Evolutionary conservation across 768 basidiomycete genomes (phyloP), one percentile per base, ranked within the genome.

Genomic region (Kwoniella sp.): DNA sequence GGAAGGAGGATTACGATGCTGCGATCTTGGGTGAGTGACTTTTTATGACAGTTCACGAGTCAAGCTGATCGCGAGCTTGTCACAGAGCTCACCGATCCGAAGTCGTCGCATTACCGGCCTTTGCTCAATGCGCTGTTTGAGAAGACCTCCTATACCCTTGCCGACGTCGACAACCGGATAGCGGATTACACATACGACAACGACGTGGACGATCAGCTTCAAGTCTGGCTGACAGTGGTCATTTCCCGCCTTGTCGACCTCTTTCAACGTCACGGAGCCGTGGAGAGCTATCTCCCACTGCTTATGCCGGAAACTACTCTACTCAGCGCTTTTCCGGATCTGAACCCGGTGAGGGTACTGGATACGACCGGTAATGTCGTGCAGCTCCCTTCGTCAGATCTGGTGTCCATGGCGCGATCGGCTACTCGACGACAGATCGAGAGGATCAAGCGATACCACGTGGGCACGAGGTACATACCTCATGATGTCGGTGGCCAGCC

Each of bases 261-360:
- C 15, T 92, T 93, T 73, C 82, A 84, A 31, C 79, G 92, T 4
- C 92, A 92, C 65, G 92, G 92, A 5, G 91, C 92, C 3, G 82
- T 93, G 1, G 83, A 90, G 57, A 84, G 85, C 74, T 87, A 88
- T 60, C 85, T 89, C 0, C 86, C 89, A 0, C 73, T 92, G n/a
- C 77, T 95, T 10, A 82, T 89, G 70, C 91, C 76, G 1, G 70
- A 74, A 11, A 74, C 73, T 3, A 50, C 87, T 0, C 78, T 82
- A 1, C 78, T 81, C 41, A 79, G 37, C 37, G 53, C 83, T 26
- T 75, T 79, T 3, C 81, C 82, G 15, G 82, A 84, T 2, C 79
- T 79, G 34, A 80, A 78, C 6, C 82, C 84, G 25, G 87, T 86
- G 2, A 77, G 83, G 5, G 83, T 89, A 59, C 80, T 96, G 26